Conservation (phyloP, 306 rosid genomes). For the Acacia melanoxylon region DNA sequence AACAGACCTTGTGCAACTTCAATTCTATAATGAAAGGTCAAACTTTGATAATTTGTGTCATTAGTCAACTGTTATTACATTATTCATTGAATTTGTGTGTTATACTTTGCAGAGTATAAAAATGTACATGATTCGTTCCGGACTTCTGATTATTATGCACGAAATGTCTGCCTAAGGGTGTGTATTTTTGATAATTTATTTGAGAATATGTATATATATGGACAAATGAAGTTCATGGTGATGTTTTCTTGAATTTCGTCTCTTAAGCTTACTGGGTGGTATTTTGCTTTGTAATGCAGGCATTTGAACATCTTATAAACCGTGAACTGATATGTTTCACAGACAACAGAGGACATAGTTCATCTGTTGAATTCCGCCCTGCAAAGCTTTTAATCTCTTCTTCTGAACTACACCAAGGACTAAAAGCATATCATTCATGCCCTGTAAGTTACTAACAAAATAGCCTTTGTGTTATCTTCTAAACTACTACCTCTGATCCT, state of each 20-base stretch:
- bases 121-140: constrained; percentile 60
- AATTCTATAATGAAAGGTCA: constrained; percentile 83
- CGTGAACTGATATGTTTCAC: constrained; percentile 73
- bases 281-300: constrained; percentile 50
- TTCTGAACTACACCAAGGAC: constrained; percentile 67
- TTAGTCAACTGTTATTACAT: constrained; percentile 20
- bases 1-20: constrained; percentile 81
- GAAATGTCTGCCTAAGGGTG: constrained; percentile 80
- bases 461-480: constrained; percentile 10
- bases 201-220: constrained; percentile 1
- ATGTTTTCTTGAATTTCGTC: not conserved
- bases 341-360: constrained; percentile 71
- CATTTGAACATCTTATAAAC: constrained; percentile 84
- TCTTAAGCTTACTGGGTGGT: constrained; percentile 9
- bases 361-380: constrained; percentile 69
- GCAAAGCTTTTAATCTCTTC: constrained; percentile 72
- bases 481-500: not conserved
- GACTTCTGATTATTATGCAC: constrained; percentile 65
- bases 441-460: constrained; percentile 66
- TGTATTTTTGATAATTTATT: constrained; percentile 22
- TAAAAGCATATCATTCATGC: constrained; percentile 60
- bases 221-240: constrained; percentile 18
- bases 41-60: constrained; percentile 15
- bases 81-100: constrained; percentile 26
- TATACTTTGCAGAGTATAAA: constrained; percentile 73